phyloP scores from a whole-genome alignment of 495 filamentous ascomycete genomes.

The Annulohypoxylon maeteangense region DNA sequence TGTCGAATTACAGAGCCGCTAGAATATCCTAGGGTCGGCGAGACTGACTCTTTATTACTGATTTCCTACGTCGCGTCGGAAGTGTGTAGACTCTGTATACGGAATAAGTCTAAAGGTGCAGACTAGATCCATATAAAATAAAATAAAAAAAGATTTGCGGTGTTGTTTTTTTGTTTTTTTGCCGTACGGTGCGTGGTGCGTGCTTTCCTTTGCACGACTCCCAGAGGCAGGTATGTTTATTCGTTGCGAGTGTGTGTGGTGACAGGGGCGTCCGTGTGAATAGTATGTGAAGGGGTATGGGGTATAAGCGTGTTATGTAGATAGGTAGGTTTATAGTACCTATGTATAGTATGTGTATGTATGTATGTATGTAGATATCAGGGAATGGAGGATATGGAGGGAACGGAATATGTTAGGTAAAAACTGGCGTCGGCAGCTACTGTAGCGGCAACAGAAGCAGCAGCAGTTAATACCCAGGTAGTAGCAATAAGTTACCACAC shows the following conservation, averaged over 20 bases:
- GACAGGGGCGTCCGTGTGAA: not conserved
- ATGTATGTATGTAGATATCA: not conserved
- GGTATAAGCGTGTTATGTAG: constrained; percentile 1
- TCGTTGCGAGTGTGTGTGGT: not conserved
- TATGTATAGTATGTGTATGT: not conserved
- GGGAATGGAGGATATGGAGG: not conserved
- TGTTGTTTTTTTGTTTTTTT: constrained; percentile 17
- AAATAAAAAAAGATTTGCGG: too few relatives aligned
- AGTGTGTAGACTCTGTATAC: constrained; percentile 19
- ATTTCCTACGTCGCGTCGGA: constrained; percentile 27
- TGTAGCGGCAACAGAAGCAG: constrained; percentile 1
- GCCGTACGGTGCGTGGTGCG: not conserved
- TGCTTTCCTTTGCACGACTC: constrained; percentile 21
- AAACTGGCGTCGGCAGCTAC: not conserved
- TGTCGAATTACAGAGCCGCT: constrained; percentile 43
- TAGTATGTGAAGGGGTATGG: not conserved
- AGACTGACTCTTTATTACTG: constrained; percentile 37
- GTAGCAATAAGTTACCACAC: constrained; percentile 1
- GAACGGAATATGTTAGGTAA: not conserved
- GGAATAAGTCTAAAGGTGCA: constrained; percentile 11
- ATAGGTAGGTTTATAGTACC: not conserved
- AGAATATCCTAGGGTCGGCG: constrained; percentile 25
- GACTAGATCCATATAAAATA: constrained; percentile 26
- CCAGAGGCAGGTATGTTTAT: not conserved
- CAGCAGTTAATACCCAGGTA: constrained; percentile 5